Evolutionary conservation across 1,284 basidiomycete species (phyloP).

Genomic region (Ganoderma lucidum): DNA sequence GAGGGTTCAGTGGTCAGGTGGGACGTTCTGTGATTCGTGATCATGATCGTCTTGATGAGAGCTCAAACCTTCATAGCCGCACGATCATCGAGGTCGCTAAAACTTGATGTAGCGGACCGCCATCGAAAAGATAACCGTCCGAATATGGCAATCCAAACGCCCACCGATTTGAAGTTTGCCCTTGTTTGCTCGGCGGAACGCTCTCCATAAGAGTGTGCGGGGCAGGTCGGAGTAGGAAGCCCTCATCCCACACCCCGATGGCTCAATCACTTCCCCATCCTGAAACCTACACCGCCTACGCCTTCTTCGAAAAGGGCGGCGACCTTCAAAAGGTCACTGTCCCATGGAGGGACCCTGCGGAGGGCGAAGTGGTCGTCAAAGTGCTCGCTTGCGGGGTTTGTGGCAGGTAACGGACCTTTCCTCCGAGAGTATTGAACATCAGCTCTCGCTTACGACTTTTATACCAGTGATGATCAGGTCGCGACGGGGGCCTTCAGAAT

Average conservation of each 20-base stretch:
- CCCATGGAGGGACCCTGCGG: slow-evolving; percentile 36
- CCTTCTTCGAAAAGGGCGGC: slow-evolving; percentile 28
- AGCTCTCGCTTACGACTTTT: background rate
- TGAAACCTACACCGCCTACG: slow-evolving; percentile 37
- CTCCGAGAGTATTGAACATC: background rate
- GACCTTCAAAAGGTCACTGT: slow-evolving; percentile 29
- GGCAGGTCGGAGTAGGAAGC: background rate
- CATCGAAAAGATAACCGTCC: background rate
- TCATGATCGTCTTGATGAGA: no score
- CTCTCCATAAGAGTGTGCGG: background rate
- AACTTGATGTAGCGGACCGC: no score
- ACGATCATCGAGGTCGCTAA: no score
- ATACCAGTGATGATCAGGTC: slow-evolving; percentile 33
- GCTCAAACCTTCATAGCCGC: no score
- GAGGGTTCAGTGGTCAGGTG: no score
- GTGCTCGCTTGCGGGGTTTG: slow-evolving; percentile 40
- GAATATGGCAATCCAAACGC: background rate
- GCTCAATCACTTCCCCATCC: slow-evolving; percentile 20
- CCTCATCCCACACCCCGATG: background rate
- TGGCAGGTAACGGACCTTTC: slow-evolving; percentile 30
- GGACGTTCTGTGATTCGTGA: no score
- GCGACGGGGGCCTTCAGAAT: slow-evolving; percentile 15
- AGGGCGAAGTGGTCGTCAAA: slow-evolving; percentile 36
- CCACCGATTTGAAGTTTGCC: background rate
- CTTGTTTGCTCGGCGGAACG: background rate